Evolutionary conservation across 2,329 filamentous ascomycete genomes (phyloP), one percentile per base, ranked within the genome.

Genomic region (Ustilaginoidea virens): DNA sequence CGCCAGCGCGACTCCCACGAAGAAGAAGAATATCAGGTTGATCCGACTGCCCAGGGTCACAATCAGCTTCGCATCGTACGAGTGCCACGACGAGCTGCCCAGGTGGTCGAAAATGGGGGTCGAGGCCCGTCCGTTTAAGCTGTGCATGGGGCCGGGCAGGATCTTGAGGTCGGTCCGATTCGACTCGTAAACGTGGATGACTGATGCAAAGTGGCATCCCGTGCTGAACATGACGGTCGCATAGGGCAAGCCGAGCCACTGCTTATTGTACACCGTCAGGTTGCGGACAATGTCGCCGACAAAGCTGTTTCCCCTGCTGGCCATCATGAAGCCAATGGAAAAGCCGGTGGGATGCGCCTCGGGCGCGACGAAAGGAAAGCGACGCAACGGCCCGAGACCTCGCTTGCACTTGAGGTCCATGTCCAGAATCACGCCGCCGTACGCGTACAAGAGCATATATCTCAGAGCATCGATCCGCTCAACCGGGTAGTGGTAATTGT

Each of bases 381-480:
- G 46, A 5, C 52, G 44, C 14, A 58, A 38, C 3, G 54, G 54
- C 2, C 53, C 53, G 4, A 58, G 39, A 2, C 48, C 51, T 12
- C 53, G 46, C 30, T 45, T 45, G 36, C 55, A 58, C 15, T 51
- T 43, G 10, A 58, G 46, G 28, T 41, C 39, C 39, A 41, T 41
- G 24, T 41, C 39, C 24, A 41, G 34, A 10, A 41, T 36, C 4
- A 40, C 39, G 26, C 39, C 39, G 49, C 55, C 43, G 51, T 51
- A 40, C 51, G 53, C 37, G 23, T 39, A 40, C 9, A 41, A 26
- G 4, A 53, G 39, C 42, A 53, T 47, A 53, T 81, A 82, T 27
- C 76, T 63, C 36, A 81, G 75, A 7, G 74, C 61, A 43, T 81
- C 75, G 24, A 75, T 73, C 34, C 74, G 68, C 49, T 80, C 73